These are phyloP conservation scores for Trapa incisa DNA, from an alignment of 345 rosid species.

Conservation along the genomic window DNA sequence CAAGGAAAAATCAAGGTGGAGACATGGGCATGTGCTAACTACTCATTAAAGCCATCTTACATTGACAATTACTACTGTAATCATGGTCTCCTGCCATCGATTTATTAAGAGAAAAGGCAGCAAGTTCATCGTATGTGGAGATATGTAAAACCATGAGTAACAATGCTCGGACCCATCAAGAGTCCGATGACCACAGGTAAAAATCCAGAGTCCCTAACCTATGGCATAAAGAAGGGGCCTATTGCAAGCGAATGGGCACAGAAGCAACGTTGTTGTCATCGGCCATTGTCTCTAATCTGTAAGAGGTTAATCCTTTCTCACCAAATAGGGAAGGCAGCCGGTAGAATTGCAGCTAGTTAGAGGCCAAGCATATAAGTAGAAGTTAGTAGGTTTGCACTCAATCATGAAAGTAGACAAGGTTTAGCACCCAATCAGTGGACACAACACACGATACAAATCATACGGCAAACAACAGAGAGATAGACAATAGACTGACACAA, in stretches of 20 bases:
- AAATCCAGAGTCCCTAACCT: background rate
- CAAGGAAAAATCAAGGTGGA: background rate
- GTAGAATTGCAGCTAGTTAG: no score
- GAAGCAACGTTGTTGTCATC: background rate
- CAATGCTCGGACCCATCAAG: background rate
- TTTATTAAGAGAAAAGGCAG: background rate
- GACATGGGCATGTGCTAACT: constrained; percentile 1
- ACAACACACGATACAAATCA: background rate
- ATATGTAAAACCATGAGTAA: background rate
- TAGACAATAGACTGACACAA: background rate
- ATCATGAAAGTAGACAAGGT: background rate
- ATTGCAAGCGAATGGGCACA: background rate
- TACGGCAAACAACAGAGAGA: background rate
- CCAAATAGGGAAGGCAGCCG: no score
- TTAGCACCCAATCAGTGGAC: background rate
- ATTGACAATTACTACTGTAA: background rate
- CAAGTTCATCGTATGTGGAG: background rate
- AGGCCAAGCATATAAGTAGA: no score
- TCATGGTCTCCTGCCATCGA: background rate
- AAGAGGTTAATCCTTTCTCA: no score
- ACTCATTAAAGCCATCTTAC: constrained; percentile 3
- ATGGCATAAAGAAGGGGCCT: background rate
- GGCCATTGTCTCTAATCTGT: background rate
- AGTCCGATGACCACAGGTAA: background rate
- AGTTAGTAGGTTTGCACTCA: background rate